Evolutionary conservation across 1,139 yeast species (phyloP).

Genomic region (Hansenula lynferdii): DNA sequence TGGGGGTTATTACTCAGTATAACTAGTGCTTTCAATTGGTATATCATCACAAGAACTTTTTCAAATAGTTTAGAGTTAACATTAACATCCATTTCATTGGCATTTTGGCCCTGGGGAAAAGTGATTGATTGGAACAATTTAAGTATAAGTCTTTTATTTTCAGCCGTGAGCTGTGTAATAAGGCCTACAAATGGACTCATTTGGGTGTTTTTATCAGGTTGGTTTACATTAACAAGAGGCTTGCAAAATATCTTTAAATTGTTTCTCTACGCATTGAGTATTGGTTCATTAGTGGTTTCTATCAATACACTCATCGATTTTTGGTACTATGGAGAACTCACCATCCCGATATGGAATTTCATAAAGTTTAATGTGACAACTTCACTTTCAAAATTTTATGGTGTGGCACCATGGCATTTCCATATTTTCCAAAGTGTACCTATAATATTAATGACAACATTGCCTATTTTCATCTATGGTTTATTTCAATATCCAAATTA

Average conservation of each 20-base stretch:
- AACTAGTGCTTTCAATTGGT: constrained; percentile 81
- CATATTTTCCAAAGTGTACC: constrained; percentile 84
- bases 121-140: constrained; percentile 18
- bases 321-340: constrained; percentile 50
- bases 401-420: constrained; percentile 81
- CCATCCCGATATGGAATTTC: constrained; percentile 67
- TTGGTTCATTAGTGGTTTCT: constrained; percentile 26
- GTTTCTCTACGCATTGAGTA: constrained; percentile 20
- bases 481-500: constrained; percentile 20
- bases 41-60: constrained; percentile 74
- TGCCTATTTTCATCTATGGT: constrained; percentile 57
- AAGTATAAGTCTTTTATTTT: constrained; percentile 33
- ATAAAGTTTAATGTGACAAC: constrained; percentile 70
- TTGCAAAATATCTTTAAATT: constrained; percentile 14
- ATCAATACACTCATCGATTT: constrained; percentile 47
- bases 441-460: constrained; percentile 55
- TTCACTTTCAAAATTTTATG: constrained; percentile 78
- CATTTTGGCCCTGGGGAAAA: constrained; percentile 65
- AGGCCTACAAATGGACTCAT: constrained; percentile 81
- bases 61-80: constrained; percentile 79
- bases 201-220: constrained; percentile 61
- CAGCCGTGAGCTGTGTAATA: constrained; percentile 55
- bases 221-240: constrained; percentile 12
- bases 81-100: constrained; percentile 64
- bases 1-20: constrained; percentile 49